Base-by-base conservation (phyloP, 805 yeast species). In the Kuraishia floccosa region DNA sequence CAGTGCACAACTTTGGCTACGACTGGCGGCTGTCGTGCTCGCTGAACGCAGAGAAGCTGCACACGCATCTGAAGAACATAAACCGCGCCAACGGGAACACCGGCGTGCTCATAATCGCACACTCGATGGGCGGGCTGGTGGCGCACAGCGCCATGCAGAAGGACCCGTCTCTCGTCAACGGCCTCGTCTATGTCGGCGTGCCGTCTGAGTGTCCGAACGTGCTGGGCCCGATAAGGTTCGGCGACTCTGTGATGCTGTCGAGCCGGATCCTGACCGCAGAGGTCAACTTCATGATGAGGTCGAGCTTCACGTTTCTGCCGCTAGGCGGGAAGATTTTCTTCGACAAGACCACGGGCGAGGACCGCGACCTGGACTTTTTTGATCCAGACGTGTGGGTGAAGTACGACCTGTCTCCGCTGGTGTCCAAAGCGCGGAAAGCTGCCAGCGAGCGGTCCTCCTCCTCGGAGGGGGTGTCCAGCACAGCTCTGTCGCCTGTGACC, bases 81-180 rank as follows among this genome's bases (percentile, higher is more conserved):
- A 61, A 68, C 28, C 49, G 59, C 8, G 44, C 52, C 17, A 43
- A 46, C 24, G 68, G 68, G 0, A 72, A 72, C 12, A 67, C 68
- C 37, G 85, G 82, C 9, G 66, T 76, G 0, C 55, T 78, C 17
- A 72, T 87, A 1, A 72, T 87, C 31, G 91, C 91, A 0, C 96
- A 87, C 50, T 85, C 95, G 0, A 86, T 87, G 96, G 96, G 96
- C 32, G 96, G 96, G 0, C 48, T 87, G 21, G 67, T 87, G 5
- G 74, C 94, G 0, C 95, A 85, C 47, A 76, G 79, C 34, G 84
- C 80, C 0, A 58, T 87, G 63, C 80, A 78, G 32, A 57, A 58
- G 31, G 67, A 72, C 35, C 86, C 94, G 0, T 55, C 67, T 10
- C 50, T 85, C 26, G 68, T 87, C 43, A 62, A 87, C 37, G 89